Base-by-base conservation (phyloP, 768 basidiomycete species). In the Grammothele lineata region DNA sequence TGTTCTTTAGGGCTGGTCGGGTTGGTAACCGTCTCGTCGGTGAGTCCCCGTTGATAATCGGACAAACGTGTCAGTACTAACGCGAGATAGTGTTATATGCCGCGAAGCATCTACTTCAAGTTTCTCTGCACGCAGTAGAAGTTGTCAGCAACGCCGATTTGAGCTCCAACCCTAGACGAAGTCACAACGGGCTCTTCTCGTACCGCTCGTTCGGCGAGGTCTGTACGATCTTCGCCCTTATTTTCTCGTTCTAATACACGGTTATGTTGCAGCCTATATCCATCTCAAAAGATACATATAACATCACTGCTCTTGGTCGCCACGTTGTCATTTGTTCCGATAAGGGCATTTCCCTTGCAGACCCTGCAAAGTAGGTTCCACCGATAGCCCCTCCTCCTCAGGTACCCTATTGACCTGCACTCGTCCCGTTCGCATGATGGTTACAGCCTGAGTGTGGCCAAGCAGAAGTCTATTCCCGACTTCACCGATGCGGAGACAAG, bases 121-220 rank as follows among this genome's bases (percentile, higher is more conserved):
- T 74, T 3, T 78, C 76, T 3, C 55, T 92, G 23, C 73, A 85
- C 51, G 70, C 77, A 10, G 51, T 88, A 14, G 85, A 91, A 62
- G 76, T 74, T 3, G 63, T 76, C 35, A 66, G 70, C 47, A 61
- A 67, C 6, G 60, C 64, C 14, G 74, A 75, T 19, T 50, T 62
- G 15, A 57, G 59, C n/a, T 40, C 62, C 17, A 57, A 66, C 3
- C 70, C 75, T 0, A 61, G 68, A 45, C 70, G 75, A 11, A 56
- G 49, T 25, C 57, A 54, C 3, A 62, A 54, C 15, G 42, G 58
- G 1, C 12, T 42, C 14, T 49, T 48, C 14, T 78, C 76, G 1
- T 90, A 87, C 63, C 70, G 76, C 17, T 67, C 73, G 1, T 85
- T 78, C 56, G 85, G 86, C 33, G 78, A 84, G 62, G 88, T 90